Conservation (phyloP, 2,329 filamentous ascomycete species). For the Elsinoe ampelina region DNA sequence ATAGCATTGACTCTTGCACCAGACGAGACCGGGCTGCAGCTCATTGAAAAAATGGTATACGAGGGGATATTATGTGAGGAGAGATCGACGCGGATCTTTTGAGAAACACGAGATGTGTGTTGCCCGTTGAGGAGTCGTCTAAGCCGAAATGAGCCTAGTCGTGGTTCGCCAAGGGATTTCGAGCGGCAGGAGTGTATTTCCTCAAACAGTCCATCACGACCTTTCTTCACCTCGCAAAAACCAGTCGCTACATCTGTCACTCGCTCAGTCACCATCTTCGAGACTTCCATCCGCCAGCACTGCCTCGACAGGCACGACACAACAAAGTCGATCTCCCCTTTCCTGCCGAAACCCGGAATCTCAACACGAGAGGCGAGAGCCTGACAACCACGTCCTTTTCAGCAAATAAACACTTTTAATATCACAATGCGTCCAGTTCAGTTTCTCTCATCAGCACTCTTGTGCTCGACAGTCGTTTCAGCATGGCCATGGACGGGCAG, state of each 20-base stretch:
- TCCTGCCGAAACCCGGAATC: not conserved
- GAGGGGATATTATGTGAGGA: not conserved
- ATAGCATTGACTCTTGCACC: no score
- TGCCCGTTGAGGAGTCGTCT: not conserved
- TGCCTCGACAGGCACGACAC: not conserved
- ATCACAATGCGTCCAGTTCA: conserved; percentile 27
- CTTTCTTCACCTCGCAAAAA: not conserved
- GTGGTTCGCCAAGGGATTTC: not conserved
- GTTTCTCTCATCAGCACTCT: conserved; percentile 24
- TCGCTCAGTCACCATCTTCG: not conserved
- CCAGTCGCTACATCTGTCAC: conserved; percentile 6
- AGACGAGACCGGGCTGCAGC: no score
- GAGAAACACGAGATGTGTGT: not conserved
- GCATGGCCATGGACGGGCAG: conserved; percentile 21
- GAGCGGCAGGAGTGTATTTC: not conserved
- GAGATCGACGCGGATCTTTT: not conserved
- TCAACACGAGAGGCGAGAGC: conserved; percentile 7
- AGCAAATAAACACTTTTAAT: not conserved
- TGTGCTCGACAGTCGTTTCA: conserved; percentile 24
- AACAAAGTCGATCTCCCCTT: not conserved
- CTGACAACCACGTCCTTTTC: not conserved
- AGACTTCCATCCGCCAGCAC: not conserved
- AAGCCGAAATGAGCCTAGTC: not conserved
- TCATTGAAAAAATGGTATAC: not conserved
- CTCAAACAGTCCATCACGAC: not conserved